Percentiles rank a stretch among this genome's conserved stretches.
phyloP scores from a whole-genome alignment of 1,139 yeast genomes.

The Magnusiomyces tetraspermus region DNA sequence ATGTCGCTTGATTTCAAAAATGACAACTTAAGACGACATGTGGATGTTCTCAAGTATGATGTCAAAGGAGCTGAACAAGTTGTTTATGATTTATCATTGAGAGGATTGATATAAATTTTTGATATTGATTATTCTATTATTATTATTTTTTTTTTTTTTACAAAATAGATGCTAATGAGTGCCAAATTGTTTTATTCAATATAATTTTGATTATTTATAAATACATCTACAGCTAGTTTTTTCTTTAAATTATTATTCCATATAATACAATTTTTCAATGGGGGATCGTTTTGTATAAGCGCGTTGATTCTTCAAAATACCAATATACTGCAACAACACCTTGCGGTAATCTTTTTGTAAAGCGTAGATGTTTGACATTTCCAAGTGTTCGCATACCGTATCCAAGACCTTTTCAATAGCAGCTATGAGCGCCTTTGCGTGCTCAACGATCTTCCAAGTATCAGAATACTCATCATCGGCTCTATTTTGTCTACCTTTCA shows the following conservation, averaged over 20 bases:
- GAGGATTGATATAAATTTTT: constrained; percentile 18
- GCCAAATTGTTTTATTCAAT: no score
- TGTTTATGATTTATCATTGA: constrained; percentile 27
- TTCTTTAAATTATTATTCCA: constrained; percentile 10
- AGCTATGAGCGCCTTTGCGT: constrained; percentile 13
- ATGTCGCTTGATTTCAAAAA: constrained; percentile 29
- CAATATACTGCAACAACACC: constrained; percentile 23
- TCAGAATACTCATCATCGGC: not conserved
- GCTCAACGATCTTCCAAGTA: not conserved
- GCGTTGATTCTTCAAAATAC: constrained; percentile 20
- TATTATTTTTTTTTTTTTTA: no score
- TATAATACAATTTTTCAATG: constrained; percentile 18
- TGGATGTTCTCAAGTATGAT: constrained; percentile 30
- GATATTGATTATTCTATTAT: not conserved
- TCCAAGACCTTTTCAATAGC: constrained; percentile 17
- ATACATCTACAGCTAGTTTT: constrained; percentile 5
- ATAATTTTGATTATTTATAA: no score
- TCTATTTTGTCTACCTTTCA: no score
- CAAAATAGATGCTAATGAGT: no score
- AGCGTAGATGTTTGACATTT: constrained; percentile 14
- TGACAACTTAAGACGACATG: constrained; percentile 28
- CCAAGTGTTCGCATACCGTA: constrained; percentile 14
- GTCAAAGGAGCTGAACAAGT: constrained; percentile 32
- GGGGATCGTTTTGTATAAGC: constrained; percentile 21
- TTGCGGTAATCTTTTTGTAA: constrained; percentile 22